These are phyloP conservation scores for Aspergillus steynii DNA, from an alignment of 495 filamentous ascomycete species.

Conservation along the genomic window DNA sequence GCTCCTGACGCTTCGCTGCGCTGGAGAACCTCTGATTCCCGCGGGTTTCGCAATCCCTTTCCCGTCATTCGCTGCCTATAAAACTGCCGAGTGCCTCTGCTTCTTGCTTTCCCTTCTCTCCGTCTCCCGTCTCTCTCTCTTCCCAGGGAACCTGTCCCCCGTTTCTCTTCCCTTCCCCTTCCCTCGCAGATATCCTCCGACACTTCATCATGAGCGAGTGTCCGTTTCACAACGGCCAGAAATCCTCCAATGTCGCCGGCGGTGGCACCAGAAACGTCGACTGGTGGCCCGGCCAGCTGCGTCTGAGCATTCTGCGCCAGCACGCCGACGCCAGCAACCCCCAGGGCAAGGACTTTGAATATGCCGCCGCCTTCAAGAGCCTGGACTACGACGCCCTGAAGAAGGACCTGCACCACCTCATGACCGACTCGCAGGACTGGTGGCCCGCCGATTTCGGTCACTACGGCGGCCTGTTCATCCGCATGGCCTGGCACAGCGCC, in stretches of 20 bases:
- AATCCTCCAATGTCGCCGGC: conserved; percentile 55
- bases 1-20: too few species aligned
- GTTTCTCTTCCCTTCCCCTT: not conserved
- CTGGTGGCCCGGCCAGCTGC: conserved; percentile 70
- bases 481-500: conserved; percentile 76
- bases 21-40: not conserved
- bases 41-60: not conserved
- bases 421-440: conserved; percentile 75
- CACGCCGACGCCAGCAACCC: conserved; percentile 63
- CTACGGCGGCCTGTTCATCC: conserved; percentile 74
- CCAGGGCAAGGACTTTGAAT: conserved; percentile 61
- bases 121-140: too few species aligned
- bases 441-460: conserved; percentile 79
- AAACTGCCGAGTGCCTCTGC: not conserved
- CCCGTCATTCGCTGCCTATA: not conserved
- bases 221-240: conserved; percentile 40
- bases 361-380: conserved; percentile 66
- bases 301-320: conserved; percentile 70
- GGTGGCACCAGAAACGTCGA: conserved; percentile 61
- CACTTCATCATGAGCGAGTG: conserved; percentile 35
- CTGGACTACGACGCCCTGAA: conserved; percentile 71
- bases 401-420: conserved; percentile 63
- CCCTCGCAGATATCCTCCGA: not conserved
- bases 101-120: too few species aligned
- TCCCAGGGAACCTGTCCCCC: too few species aligned